Percentiles rank a stretch among this genome's conserved stretches.
Conservation (phyloP, 2,329 filamentous ascomycete species). For the Xylaria sp. region DNA sequence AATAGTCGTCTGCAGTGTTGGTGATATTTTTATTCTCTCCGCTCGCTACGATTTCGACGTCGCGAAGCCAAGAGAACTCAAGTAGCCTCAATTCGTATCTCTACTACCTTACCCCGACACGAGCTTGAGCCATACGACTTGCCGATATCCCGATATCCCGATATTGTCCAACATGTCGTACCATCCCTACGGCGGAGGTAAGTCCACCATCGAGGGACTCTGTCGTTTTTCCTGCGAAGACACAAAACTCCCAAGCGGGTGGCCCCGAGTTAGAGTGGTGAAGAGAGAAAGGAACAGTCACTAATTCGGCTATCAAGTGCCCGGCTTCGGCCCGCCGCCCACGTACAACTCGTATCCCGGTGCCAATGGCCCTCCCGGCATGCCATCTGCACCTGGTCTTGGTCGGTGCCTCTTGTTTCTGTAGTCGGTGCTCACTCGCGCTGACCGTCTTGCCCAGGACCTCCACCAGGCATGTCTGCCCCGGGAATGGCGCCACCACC, state of each 20-base stretch:
- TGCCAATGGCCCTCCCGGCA: conserved; percentile 68
- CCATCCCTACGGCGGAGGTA: conserved; percentile 65
- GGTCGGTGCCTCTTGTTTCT: conserved; percentile 63
- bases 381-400: conserved; percentile 84
- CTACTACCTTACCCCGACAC: neutral
- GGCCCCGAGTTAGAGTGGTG: neutral
- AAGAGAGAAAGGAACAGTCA: conserved; percentile 17
- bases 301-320: conserved; percentile 52
- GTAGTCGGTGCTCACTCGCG: conserved; percentile 26
- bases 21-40: conserved; percentile 19
- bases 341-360: conserved; percentile 78
- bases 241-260: neutral
- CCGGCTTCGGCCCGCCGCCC: conserved; percentile 79
- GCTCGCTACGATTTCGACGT: neutral
- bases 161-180: conserved; percentile 61
- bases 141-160: neutral
- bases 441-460: conserved; percentile 60
- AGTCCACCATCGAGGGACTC: conserved; percentile 20
- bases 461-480: conserved; percentile 83
- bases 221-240: neutral
- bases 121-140: conserved; percentile 12
- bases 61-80: neutral
- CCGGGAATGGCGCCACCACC: conserved; percentile 84
- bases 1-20: conserved; percentile 7
- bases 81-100: neutral